Percentiles rank a stretch among this genome's conserved stretches.
These are phyloP conservation scores for Podila clonocystis DNA, from an alignment of 192 early-diverging fungal genomes.

Conservation along the genomic window DNA sequence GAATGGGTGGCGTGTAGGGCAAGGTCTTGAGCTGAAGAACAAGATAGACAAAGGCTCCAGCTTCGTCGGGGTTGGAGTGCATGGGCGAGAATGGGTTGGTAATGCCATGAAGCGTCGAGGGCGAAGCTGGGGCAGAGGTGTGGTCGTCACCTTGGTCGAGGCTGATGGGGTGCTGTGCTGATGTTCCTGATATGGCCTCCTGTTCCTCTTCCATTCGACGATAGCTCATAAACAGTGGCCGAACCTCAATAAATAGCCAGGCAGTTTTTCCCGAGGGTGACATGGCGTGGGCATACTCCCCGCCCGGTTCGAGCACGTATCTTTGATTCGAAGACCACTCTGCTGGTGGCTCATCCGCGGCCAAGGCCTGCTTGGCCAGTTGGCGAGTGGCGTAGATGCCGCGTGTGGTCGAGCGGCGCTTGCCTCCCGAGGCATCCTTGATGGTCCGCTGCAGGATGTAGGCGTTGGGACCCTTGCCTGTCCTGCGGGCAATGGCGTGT, in stretches of 20 bases:
- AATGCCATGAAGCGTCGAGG: slow-evolving; percentile 6
- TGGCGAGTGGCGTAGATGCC: slow-evolving; percentile 38
- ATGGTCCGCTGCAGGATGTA: slow-evolving; percentile 49
- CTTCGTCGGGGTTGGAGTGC: slow-evolving; percentile 42
- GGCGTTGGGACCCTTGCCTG: slow-evolving; percentile 41
- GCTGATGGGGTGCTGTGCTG: slow-evolving; percentile 39
- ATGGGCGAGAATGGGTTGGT: slow-evolving; percentile 34
- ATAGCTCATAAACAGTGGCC: slow-evolving; percentile 44
- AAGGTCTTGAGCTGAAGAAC: slow-evolving; percentile 46
- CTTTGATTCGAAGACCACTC: slow-evolving; percentile 46
- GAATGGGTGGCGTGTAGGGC: slow-evolving; percentile 45
- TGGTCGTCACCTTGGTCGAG: slow-evolving; percentile 37
- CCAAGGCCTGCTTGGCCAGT: slow-evolving; percentile 40
- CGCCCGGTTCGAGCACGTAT: slow-evolving; percentile 34
- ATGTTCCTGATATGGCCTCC: slow-evolving; percentile 12
- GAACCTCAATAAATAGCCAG: slow-evolving; percentile 44
- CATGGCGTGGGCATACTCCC: slow-evolving; percentile 45
- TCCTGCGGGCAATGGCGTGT: slow-evolving; percentile 33
- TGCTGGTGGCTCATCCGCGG: slow-evolving; percentile 26
- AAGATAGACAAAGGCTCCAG: slow-evolving; percentile 46
- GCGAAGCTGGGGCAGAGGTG: slow-evolving; percentile 8
- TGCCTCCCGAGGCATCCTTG: slow-evolving; percentile 50
- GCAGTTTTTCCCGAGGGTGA: slow-evolving; percentile 49
- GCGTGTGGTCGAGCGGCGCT: slow-evolving; percentile 39
- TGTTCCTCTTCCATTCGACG: slow-evolving; percentile 35